These are phyloP conservation scores for Paxillus ammoniavirescens DNA, from an alignment of 768 basidiomycete species.

Conservation along the genomic window DNA sequence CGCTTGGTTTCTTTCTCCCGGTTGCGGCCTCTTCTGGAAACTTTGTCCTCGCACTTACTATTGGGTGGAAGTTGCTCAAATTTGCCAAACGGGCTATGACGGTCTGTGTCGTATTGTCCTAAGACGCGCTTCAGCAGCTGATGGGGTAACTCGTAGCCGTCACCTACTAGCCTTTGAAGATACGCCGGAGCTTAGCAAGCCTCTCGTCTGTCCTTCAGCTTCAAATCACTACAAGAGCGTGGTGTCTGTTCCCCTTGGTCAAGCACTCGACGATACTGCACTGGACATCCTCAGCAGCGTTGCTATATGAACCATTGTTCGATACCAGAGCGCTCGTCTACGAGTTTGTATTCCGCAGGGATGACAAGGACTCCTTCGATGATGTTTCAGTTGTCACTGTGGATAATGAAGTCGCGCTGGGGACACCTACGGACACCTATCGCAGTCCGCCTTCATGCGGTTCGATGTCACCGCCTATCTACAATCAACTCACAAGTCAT, in stretches of 20 bases:
- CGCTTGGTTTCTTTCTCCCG: not conserved
- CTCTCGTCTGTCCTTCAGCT: not conserved
- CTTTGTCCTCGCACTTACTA: too few species aligned
- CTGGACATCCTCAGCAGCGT: not conserved
- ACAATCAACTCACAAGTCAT: constrained; percentile 34
- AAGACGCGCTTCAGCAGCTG: too few species aligned
- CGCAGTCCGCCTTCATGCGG: constrained; percentile 43
- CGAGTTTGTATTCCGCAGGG: constrained; percentile 46
- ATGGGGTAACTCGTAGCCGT: constrained; percentile 32
- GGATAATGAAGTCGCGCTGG: constrained; percentile 21
- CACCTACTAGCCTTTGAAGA: constrained; percentile 52
- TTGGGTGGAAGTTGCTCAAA: too few species aligned
- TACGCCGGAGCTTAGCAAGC: constrained; percentile 46
- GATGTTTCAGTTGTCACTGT: constrained; percentile 27
- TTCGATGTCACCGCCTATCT: constrained; percentile 53
- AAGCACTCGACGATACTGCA: constrained; percentile 35
- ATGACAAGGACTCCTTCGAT: constrained; percentile 33
- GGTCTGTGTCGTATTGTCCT: too few species aligned
- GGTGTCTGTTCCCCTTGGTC: constrained; percentile 37
- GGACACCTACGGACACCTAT: constrained; percentile 14
- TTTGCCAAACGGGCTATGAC: too few species aligned
- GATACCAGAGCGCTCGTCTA: constrained; percentile 45
- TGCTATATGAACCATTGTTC: constrained; percentile 44
- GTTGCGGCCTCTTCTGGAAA: not conserved
- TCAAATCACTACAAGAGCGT: constrained; percentile 41